phyloP scores from a whole-genome alignment of 805 yeast genomes.

The Lachancea thermotolerans region DNA sequence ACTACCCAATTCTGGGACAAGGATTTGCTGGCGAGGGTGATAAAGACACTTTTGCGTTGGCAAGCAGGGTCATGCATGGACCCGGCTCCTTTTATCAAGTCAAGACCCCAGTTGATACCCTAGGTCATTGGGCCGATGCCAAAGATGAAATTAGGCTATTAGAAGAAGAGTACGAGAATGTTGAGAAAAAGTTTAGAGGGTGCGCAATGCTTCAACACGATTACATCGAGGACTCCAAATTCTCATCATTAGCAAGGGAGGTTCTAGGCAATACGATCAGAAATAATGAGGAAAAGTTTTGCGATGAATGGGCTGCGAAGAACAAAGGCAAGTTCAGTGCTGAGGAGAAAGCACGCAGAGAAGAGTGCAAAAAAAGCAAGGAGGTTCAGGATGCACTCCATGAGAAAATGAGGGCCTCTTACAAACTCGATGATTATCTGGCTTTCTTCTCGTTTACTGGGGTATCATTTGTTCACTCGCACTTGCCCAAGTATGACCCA shows the following conservation, averaged over 20 bases:
- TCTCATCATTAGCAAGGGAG: slow-evolving; percentile 13
- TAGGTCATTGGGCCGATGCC: slow-evolving; percentile 31
- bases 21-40: slow-evolving; percentile 79
- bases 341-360: slow-evolving; percentile 15
- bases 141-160: slow-evolving; percentile 24
- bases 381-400: slow-evolving; percentile 5
- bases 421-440: slow-evolving; percentile 4
- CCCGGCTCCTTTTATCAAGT: slow-evolving; percentile 42
- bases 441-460: slow-evolving; percentile 7
- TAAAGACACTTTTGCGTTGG: slow-evolving; percentile 66
- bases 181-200: slow-evolving; percentile 40
- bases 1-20: slow-evolving; percentile 64
- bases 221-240: slow-evolving; percentile 52
- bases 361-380: slow-evolving; percentile 14
- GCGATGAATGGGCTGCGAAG: slow-evolving; percentile 3
- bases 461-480: slow-evolving; percentile 35
- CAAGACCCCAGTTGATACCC: slow-evolving; percentile 30
- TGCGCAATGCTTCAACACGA: slow-evolving; percentile 73
- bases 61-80: slow-evolving; percentile 42
- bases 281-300: slow-evolving; percentile 3
- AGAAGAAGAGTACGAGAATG: slow-evolving; percentile 1
- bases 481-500: slow-evolving; percentile 37
- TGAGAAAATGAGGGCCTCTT: slow-evolving; percentile 1
- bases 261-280: slow-evolving; percentile 11
- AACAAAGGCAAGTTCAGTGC: slow-evolving; percentile 5